These are phyloP conservation scores for Dichotomopilus funicola DNA, from an alignment of 2,329 filamentous ascomycete genomes.

Conservation along the genomic window DNA sequence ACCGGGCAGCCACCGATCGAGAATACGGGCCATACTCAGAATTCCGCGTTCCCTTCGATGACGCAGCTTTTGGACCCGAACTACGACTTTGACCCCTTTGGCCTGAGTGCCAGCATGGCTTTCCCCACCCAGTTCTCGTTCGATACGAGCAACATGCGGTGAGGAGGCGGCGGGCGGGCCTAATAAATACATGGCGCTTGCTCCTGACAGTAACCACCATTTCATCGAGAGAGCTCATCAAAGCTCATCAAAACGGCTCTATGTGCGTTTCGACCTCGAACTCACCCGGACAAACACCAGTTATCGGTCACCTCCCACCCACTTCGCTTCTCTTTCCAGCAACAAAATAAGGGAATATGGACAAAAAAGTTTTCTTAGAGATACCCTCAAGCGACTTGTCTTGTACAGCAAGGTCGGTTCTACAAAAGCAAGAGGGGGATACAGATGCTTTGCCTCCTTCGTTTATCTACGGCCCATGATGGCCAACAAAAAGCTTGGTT, in stretches of 20 bases:
- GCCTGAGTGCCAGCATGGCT: slow-evolving; percentile 88
- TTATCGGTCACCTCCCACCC: too few relatives aligned
- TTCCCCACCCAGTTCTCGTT: slow-evolving; percentile 82
- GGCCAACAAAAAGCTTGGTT: background rate
- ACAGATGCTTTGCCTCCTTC: too few relatives aligned
- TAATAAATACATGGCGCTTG: background rate
- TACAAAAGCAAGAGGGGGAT: background rate
- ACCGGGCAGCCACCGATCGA: slow-evolving; percentile 29
- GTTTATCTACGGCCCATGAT: background rate
- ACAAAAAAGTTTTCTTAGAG: slow-evolving; percentile 9
- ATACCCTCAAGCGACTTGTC: slow-evolving; percentile 24
- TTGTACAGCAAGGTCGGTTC: slow-evolving; percentile 11
- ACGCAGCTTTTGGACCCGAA: slow-evolving; percentile 66
- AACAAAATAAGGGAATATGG: background rate
- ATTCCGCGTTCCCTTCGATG: slow-evolving; percentile 63
- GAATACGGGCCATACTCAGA: slow-evolving; percentile 39
- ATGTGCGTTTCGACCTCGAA: too few relatives aligned
- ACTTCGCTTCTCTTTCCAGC: background rate
- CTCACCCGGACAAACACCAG: too few relatives aligned
- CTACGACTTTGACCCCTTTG: slow-evolving; percentile 89
- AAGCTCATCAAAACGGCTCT: too few relatives aligned
- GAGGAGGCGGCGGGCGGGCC: background rate
- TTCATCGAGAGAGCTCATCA: too few relatives aligned
- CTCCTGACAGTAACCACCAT: too few relatives aligned
- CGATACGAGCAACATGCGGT: slow-evolving; percentile 52